Base-by-base conservation (phyloP, 768 basidiomycete genomes). In the Lactarius akahatsu region DNA sequence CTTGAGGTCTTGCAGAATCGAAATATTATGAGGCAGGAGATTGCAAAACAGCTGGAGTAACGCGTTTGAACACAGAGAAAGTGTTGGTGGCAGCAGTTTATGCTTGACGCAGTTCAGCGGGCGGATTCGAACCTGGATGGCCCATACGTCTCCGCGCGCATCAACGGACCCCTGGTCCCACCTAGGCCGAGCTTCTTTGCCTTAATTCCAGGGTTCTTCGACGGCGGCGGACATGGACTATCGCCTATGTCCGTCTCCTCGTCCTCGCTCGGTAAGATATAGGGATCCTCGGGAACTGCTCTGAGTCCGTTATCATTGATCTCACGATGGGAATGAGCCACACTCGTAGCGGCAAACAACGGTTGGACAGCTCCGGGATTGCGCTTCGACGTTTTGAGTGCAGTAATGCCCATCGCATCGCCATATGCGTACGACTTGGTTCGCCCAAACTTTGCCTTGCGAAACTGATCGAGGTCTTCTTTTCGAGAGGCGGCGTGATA, bases 341-440 rank as follows among this genome's bases (percentile, higher is more conserved):
- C 87, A 70, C 83, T 87, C 16, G 85, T 87, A 28, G 88, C 89
- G 28, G 88, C 87, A 69, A 90, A 90, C 58, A 90, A 63, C 74
- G 66, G 70, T 64, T 47, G 70, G 66, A 30, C 80, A 84, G 64
- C 87, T 6, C 83, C 87, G 9, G 86, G 90, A 72, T 84, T 91
- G 73, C 88, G 84, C 74, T 89, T 92, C 50, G 80, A 80, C 70
- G 80, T 69, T 78, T 82, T 56, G 63, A 72, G 47, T 75, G 73
- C n/a, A 72, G 59, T 38, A 77, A 64, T 32, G 76, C 71, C 45
- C 69, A 78, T 77, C 28, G 81, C 78, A 54, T 97, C 94, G n/a
- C 94, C 95, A 71, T 94, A 96, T 0, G 94, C 88, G 73, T 94
- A 97, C 0, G 93, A 95, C 73, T 92, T 91, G 64, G 94, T 92